Conservation (phyloP, 495 filamentous ascomycete species). For the Mycothermus thermophilus region DNA sequence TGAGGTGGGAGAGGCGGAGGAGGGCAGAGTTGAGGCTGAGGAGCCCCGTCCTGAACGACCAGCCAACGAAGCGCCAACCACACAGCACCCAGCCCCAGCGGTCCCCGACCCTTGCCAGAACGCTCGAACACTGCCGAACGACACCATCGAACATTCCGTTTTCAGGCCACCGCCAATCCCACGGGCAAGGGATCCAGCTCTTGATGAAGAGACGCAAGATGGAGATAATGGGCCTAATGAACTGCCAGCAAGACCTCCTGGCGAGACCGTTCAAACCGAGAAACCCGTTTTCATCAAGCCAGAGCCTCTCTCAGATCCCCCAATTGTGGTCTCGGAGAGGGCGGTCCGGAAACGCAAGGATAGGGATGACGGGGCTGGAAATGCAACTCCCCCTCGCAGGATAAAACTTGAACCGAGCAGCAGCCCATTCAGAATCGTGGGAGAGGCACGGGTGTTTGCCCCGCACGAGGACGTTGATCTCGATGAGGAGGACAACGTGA, state of each 20-base stretch:
- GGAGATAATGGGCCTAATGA: constrained; percentile 4
- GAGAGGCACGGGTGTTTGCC: constrained; percentile 18
- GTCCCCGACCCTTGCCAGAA: no score
- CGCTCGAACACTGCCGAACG: no score
- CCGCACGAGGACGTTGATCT: constrained; percentile 54
- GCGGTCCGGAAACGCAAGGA: constrained; percentile 28
- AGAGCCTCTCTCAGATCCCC: constrained; percentile 32
- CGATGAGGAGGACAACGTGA: constrained; percentile 44
- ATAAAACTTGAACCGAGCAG: constrained; percentile 23
- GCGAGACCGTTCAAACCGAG: not conserved
- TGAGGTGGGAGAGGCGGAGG: no score
- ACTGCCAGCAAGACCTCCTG: constrained; percentile 16
- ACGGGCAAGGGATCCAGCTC: not conserved
- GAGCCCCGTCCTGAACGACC: no score
- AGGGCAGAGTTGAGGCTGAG: no score
- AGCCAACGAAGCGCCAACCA: no score
- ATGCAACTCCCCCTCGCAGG: constrained; percentile 6
- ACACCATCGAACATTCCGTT: no score
- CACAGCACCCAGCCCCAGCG: no score
- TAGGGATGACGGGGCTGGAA: constrained; percentile 5
- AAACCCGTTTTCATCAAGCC: constrained; percentile 19
- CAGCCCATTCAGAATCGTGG: constrained; percentile 21
- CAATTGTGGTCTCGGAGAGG: constrained; percentile 32
- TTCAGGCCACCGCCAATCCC: constrained; percentile 1
- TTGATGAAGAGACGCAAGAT: constrained; percentile 1